phyloP scores from a whole-genome alignment of 345 rosid genomes.

The Eucalyptus caleyi region DNA sequence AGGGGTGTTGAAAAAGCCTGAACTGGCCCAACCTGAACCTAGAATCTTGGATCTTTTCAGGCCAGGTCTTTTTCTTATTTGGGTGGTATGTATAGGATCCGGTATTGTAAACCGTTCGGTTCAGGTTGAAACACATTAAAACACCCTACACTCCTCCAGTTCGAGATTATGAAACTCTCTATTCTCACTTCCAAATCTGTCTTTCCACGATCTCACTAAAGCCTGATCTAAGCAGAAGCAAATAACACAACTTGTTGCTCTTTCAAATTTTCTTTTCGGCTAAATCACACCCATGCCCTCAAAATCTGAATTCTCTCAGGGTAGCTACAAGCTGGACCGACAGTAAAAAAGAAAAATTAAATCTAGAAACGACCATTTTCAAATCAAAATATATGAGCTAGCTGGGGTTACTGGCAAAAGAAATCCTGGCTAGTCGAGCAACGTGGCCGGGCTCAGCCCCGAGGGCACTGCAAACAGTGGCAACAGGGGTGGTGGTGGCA shows the following conservation, averaged over 20 bases:
- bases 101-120: neutral
- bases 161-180: neutral
- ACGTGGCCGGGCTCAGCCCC: conserved; percentile 34
- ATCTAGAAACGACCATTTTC: neutral
- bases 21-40: neutral
- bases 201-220: neutral
- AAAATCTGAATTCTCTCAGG: neutral
- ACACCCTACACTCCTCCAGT: neutral
- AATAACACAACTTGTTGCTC: neutral
- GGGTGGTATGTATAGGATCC: neutral
- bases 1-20: neutral
- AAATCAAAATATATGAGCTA: neutral
- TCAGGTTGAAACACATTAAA: neutral
- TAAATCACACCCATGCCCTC: neutral
- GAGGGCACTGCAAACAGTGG: conserved; percentile 27
- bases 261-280: neutral
- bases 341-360: neutral
- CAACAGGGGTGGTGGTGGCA: neutral
- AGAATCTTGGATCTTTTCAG: neutral
- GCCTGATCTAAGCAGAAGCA: neutral
- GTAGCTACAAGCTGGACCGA: neutral
- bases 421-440: conserved; percentile 61
- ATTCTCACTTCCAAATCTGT: neutral
- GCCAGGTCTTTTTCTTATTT: neutral
- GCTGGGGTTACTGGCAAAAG: conserved; percentile 20